phyloP scores from a whole-genome alignment of 305 asterid genomes.

The Caryopteris hybrid region DNA sequence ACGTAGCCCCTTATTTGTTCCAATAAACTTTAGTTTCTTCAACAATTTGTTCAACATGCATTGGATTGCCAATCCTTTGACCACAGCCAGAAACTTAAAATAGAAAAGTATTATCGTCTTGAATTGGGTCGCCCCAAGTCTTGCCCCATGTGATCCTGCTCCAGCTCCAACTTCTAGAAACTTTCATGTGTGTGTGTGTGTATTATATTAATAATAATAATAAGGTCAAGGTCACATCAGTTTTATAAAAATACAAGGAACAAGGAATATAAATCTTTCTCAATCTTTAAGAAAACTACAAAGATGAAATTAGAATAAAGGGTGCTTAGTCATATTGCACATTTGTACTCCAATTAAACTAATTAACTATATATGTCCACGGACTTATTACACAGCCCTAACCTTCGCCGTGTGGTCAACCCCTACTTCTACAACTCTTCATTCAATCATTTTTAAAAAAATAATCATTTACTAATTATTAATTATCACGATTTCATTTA shows the following conservation, averaged over 20 bases:
- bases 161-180: constrained; percentile 33
- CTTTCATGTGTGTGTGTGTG: constrained; percentile 1
- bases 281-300: constrained; percentile 2
- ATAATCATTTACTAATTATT: too few relatives aligned
- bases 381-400: too few relatives aligned
- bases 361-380: not conserved
- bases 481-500: too few relatives aligned
- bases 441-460: too few relatives aligned
- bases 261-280: constrained; percentile 27
- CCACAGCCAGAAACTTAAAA: not conserved
- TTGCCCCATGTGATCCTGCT: constrained; percentile 34
- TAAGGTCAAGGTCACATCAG: constrained; percentile 25
- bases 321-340: constrained; percentile 22
- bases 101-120: constrained; percentile 1
- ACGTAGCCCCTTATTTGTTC: not conserved
- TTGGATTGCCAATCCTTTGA: constrained; percentile 18
- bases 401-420: constrained; percentile 17
- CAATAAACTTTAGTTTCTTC: too few relatives aligned
- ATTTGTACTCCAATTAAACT: constrained; percentile 4
- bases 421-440: constrained; percentile 7
- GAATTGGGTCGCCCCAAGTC: constrained; percentile 13
- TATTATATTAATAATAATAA: too few relatives aligned
- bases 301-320: not conserved
- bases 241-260: constrained; percentile 13
- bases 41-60: not conserved